Evolutionary conservation across 2,329 filamentous ascomycete species (phyloP), one percentile per base, ranked within the genome.

Genomic region (Verticillium tricorpus): DNA sequence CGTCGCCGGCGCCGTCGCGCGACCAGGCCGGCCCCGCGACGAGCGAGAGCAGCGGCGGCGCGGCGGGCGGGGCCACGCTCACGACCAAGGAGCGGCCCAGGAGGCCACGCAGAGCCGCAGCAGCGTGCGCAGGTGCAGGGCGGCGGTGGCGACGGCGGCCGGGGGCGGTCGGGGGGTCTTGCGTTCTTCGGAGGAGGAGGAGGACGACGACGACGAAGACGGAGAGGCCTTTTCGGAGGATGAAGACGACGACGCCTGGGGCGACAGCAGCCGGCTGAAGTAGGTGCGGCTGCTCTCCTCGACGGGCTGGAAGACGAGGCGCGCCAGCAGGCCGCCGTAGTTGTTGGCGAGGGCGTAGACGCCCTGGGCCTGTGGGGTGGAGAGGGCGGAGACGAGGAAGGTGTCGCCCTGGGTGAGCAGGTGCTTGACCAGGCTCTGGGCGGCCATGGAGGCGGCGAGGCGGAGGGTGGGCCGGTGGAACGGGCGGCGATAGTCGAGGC

Each of bases 341-440:
- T 98, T 99, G 69, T 93, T 93, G 59, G 94, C 95, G 5, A 99
- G 83, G 0, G 93, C 92, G 71, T 98, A 99, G 39, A 92, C 88
- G 15, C 95, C 95, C 77, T 98, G 95, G 5, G 93, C 90, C 52
- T 86, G 81, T 1, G 95, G 84, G 0, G 88, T 87, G 7, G 93
- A 89, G 62, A 98, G 82, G 14, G 88, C 78, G 17, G 91, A 89
- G 65, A 99, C 89, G 58, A 98, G 86, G 67, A 98, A 85, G 1
- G 93, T 92, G 77, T 99, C 95, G 63, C 94, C 95, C 76, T 98
- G 93, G 0, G 95, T 98, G 59, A 99, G 85, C 59, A 98, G 73
- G 73, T 98, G 94, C 76, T 99, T 99, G 69, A 98, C 86, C 22
- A 92, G 77, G 39, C 91, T 93, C 76, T 99, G 95, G 7, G 93